These are phyloP conservation scores for Fragaria iinumae DNA, from an alignment of 306 rosid genomes.

Conservation along the genomic window DNA sequence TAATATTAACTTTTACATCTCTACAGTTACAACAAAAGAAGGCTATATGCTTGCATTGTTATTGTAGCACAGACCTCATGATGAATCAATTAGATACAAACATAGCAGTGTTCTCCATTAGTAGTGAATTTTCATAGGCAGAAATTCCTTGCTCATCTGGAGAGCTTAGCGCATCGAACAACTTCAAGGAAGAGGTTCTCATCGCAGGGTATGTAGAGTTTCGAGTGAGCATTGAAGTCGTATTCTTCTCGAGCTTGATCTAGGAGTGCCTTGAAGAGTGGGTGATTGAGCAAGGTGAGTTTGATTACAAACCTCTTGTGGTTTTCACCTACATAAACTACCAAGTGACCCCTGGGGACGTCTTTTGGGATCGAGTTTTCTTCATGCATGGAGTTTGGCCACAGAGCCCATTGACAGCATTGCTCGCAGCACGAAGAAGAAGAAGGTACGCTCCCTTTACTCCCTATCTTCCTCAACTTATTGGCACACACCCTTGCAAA, in stretches of 20 bases:
- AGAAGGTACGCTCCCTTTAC: conserved; percentile 32
- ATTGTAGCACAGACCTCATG: conserved; percentile 5
- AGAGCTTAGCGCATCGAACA: conserved; percentile 54
- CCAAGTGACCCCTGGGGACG: conserved; percentile 94
- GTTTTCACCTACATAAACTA: conserved; percentile 77
- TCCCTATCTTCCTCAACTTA: conserved; percentile 75
- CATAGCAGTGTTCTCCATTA: conserved; percentile 16
- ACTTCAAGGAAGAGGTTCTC: conserved; percentile 67
- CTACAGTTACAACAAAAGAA: conserved; percentile 29
- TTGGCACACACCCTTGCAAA: conserved; percentile 52
- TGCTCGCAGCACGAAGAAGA: conserved; percentile 46
- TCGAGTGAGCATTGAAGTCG: conserved; percentile 58
- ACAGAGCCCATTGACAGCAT: conserved; percentile 53
- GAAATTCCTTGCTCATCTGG: conserved; percentile 36
- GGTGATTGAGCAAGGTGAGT: conserved; percentile 63
- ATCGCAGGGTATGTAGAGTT: conserved; percentile 83
- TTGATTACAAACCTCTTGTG: conserved; percentile 75
- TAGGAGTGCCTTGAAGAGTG: conserved; percentile 75
- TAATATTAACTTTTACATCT: conserved; percentile 15
- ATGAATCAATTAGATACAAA: conserved; percentile 23
- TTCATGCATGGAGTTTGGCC: conserved; percentile 44
- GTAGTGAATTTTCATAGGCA: conserved; percentile 27
- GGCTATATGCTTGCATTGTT: conserved; percentile 11
- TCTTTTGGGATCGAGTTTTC: conserved; percentile 70
- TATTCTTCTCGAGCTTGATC: conserved; percentile 87